Base-by-base conservation (phyloP, 352 stramenopile genomes). In the Phytophthora crassamura region DNA sequence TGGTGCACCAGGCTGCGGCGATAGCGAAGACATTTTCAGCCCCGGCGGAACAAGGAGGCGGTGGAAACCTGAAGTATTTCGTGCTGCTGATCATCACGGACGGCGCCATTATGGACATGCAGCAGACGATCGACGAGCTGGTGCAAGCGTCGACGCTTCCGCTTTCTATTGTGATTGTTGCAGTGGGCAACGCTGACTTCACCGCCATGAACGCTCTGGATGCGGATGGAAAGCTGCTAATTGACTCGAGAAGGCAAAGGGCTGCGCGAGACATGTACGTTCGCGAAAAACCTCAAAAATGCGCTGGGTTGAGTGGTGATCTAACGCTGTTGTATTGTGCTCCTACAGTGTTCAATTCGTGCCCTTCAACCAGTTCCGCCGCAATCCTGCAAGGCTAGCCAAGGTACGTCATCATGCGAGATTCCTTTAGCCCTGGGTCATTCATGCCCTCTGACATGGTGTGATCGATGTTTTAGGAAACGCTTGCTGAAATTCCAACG, bases 141-240 rank as follows among this genome's bases (percentile, higher is more conserved):
- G 78, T 88, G n/a, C 63, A 72, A 18, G 86, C 86, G 15, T 90
- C 79, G 11, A 75, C 73, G 14, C 70, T 92, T 48, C 84, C 88
- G 0, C 64, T 95, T 36, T 91, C 81, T 22, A 92, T 95, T 46
- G 80, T 95, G 38, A 91, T 95, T 60, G 84, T 93, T 5, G 86
- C 84, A 14, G 88, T 96, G 28, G 88, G 88, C 15, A 88, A 93
- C 22, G 82, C 84, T 2, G 76, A 89, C 43, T 92, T 92, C 22
- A 80, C 68, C 1, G 78, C 84, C 6, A 90, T 92, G 84, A 75
- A 89, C 48, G 72, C 72, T 14, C 58, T 90, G 10, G 78, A 88
- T 58, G 69, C 71, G 7, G 84, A 92, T 48, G 80, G 69, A 40
- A 89, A 89, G 35, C 39, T 89, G 28, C 64, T 92, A n/a, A 48